A percentile compares a stretch with the other conserved stretches of the same genome.
phyloP scores from a whole-genome alignment of 2,329 filamentous ascomycete genomes.

The Penicillium sclerotiorum region DNA sequence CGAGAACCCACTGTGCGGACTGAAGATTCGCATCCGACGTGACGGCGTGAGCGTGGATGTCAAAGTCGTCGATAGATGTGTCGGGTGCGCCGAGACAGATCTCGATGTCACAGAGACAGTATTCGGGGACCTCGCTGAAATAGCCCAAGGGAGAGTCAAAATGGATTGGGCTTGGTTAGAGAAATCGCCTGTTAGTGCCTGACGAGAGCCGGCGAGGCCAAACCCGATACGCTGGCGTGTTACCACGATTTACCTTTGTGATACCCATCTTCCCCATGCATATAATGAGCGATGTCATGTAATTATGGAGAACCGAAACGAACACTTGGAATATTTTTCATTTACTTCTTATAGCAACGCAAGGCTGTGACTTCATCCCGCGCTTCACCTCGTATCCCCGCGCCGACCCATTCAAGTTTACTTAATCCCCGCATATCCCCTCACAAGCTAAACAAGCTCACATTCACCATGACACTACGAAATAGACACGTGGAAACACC shows the following conservation, averaged over 20 bases:
- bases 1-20: constrained; percentile 67
- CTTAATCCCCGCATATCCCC: no score
- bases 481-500: constrained; percentile 7
- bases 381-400: no score
- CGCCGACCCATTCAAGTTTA: background rate
- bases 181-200: constrained; percentile 31
- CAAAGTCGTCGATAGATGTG: constrained; percentile 69
- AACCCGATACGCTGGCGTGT: no score
- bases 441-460: no score
- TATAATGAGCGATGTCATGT: no score
- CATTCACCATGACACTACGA: background rate
- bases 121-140: constrained; percentile 51
- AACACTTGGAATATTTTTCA: no score
- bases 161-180: constrained; percentile 57
- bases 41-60: constrained; percentile 61
- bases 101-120: constrained; percentile 54
- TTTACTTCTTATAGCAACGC: no score
- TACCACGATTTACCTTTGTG: no score
- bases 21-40: constrained; percentile 64
- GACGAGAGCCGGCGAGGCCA: background rate
- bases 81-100: constrained; percentile 52
- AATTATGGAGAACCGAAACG: no score
- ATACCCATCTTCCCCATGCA: no score
- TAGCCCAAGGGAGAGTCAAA: constrained; percentile 50
- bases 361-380: no score